Percentiles rank a stretch among this genome's conserved stretches.
phyloP scores from a whole-genome alignment of 257 asterid genomes.

The Petrea volubilis region DNA sequence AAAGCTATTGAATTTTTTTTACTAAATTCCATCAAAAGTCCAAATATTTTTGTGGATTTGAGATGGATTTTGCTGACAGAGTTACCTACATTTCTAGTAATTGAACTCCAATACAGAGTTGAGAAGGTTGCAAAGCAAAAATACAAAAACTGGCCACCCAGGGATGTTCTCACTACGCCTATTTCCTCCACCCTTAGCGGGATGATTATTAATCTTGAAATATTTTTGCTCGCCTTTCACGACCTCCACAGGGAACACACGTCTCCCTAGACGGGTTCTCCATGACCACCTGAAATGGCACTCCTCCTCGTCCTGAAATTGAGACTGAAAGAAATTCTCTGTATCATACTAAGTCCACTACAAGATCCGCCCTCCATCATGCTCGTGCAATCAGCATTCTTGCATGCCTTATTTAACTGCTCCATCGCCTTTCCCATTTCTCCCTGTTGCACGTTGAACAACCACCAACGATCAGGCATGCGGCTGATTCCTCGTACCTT shows the following conservation, averaged over 20 bases:
- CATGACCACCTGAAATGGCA: constrained; percentile 18
- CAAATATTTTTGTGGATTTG: too few species aligned
- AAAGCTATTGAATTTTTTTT: too few species aligned
- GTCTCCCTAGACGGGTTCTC: constrained; percentile 31
- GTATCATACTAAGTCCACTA: constrained; percentile 2
- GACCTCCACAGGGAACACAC: constrained; percentile 47
- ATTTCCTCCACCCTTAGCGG: too few species aligned
- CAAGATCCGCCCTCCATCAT: constrained; percentile 28
- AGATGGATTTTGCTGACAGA: too few species aligned
- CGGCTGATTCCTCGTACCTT: constrained; percentile 28
- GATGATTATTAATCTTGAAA: too few species aligned
- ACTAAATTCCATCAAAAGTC: too few species aligned
- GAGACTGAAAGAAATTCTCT: constrained; percentile 23
- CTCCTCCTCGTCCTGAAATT: constrained; percentile 13
- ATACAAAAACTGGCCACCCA: too few species aligned
- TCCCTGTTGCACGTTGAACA: neutral
- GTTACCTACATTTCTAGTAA: too few species aligned
- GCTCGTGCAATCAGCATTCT: constrained; percentile 25
- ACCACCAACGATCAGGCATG: constrained; percentile 45
- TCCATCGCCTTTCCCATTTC: neutral
- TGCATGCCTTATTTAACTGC: neutral
- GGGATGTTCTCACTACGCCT: too few species aligned
- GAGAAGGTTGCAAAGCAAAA: too few species aligned
- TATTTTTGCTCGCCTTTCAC: constrained; percentile 32
- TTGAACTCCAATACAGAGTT: too few species aligned